Base-by-base conservation (phyloP, 352 stramenopile species). In the Detonula confervacea region DNA sequence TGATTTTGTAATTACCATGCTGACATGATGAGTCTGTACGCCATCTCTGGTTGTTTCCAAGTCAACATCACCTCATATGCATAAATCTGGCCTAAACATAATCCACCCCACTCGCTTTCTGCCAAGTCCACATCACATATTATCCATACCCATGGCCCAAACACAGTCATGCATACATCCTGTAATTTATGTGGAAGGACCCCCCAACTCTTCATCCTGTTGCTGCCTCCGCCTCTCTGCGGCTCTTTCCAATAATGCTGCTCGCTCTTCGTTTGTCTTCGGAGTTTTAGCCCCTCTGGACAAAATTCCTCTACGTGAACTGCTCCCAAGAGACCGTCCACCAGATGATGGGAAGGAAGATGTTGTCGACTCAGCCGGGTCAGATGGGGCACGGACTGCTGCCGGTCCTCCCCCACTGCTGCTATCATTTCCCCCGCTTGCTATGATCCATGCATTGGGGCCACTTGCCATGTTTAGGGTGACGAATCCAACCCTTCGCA, bases 251-350 rank as follows among this genome's bases (percentile, higher is more conserved):
- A 85, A 35, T 18, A 85, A 55, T 33, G 77, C 77, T 49, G 77
- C 77, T 65, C 77, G 62, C 70, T 85, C 77, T 44, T 85, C 77
- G 20, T 64, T 30, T 60, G 77, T 82, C 63, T 85, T 85, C 27
- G 77, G 71, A 8, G 56, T 5, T 46, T 82, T 85, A 0, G 27
- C 76, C 12, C 72, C 77, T 65, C 77, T 33, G 14, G 77, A 82
- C 25, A 85, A 71, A 30, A 84, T 51, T 33, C 76, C 76, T 59
- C 61, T 37, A 47, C 65, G 20, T 16, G 77, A 78, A 4, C 60
- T 57, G 24, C 82, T 65, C 37, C 82, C 82, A 56, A 90, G 74
- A 14, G 73, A 74, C 64, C 77, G 69, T 54, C 86, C 82, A 55
- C 82, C 83, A 14, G 78, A 68, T 18, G 64, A 73, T 62, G 81